phyloP scores from a whole-genome alignment of 768 basidiomycete genomes.

The Multifurca ochricompacta region DNA sequence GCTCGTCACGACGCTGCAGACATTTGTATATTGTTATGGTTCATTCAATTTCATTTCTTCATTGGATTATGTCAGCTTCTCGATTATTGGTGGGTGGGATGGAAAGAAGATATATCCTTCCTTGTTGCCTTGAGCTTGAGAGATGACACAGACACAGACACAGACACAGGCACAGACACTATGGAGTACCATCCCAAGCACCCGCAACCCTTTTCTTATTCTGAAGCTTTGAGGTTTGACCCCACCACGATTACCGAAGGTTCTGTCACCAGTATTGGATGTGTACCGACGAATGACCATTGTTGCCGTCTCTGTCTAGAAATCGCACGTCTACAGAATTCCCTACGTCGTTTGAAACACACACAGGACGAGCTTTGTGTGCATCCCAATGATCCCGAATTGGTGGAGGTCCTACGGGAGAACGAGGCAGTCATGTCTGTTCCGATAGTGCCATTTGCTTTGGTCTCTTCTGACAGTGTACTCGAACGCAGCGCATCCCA shows the following conservation, averaged over 20 bases:
- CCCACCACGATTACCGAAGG: constrained; percentile 66
- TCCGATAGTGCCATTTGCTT: neutral
- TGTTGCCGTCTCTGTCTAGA: constrained; percentile 35
- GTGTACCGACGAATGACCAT: neutral
- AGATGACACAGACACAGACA: neutral
- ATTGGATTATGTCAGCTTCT: neutral
- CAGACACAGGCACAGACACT: neutral
- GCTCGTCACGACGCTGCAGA: neutral
- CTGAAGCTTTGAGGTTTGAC: constrained; percentile 57
- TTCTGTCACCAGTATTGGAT: constrained; percentile 23
- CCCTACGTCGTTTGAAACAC: constrained; percentile 49
- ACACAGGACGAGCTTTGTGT: constrained; percentile 55
- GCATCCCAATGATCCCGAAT: constrained; percentile 48
- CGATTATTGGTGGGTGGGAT: no score
- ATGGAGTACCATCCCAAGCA: constrained; percentile 67
- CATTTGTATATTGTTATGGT: neutral
- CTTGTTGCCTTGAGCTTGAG: no score
- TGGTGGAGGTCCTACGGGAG: constrained; percentile 55
- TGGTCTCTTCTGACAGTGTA: constrained; percentile 5
- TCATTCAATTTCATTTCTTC: neutral
- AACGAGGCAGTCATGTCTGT: constrained; percentile 66
- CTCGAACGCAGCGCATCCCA: constrained; percentile 54
- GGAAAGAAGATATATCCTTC: no score
- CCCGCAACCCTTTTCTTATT: constrained; percentile 66
- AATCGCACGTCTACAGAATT: constrained; percentile 67